A percentile compares a stretch with the other conserved stretches of the same genome.
Evolutionary conservation across 371 early-diverging fungal species (phyloP).

Genomic region (Thermomucor indicae-seudaticae): DNA sequence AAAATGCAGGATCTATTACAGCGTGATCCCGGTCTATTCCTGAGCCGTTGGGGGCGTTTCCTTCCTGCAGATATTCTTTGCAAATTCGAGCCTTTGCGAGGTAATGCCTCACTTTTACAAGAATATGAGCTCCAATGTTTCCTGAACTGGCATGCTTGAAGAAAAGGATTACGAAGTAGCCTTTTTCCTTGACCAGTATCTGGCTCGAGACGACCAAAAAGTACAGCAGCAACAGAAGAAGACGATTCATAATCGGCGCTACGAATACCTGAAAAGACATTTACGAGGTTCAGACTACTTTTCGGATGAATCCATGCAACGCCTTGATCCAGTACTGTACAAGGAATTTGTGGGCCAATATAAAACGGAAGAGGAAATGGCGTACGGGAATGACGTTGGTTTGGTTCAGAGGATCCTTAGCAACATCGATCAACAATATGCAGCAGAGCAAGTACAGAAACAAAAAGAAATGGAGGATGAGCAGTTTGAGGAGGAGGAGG

Average conservation of each 20-base stretch:
- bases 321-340: conserved; percentile 42
- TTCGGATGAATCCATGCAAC: conserved; percentile 40
- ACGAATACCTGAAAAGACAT: conserved; percentile 27
- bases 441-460: conserved; percentile 20
- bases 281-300: conserved; percentile 40
- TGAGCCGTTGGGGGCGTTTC: conserved; percentile 46
- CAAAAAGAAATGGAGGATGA: conserved; percentile 35
- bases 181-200: conserved; percentile 24
- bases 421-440: conserved; percentile 37
- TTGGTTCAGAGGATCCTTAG: conserved; percentile 40
- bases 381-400: conserved; percentile 33
- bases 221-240: conserved; percentile 10
- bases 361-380: conserved; percentile 27
- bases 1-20: conserved; percentile 24
- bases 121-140: background rate
- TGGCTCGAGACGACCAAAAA: conserved; percentile 9
- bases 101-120: conserved; percentile 4
- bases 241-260: conserved; percentile 45
- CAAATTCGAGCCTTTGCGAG: conserved; percentile 24
- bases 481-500: conserved; percentile 49
- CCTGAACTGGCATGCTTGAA: background rate
- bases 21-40: conserved; percentile 39
- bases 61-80: conserved; percentile 23
- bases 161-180: conserved; percentile 39
- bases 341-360: conserved; percentile 46